Conservation (phyloP, 768 basidiomycete genomes). For the Psilocybe cubensis region DNA sequence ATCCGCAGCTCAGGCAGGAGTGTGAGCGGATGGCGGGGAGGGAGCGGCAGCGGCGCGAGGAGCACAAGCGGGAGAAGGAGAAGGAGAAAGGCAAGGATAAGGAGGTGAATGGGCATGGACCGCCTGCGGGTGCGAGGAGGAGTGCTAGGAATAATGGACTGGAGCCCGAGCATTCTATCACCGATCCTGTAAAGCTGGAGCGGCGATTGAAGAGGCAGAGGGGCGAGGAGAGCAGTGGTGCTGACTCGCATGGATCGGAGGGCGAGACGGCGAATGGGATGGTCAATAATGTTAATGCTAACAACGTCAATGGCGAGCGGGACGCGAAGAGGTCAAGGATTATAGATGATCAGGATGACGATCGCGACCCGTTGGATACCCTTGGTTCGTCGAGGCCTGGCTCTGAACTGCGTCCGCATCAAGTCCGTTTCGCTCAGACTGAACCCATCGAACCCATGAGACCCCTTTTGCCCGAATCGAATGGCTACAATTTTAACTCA, state of each 20-base stretch:
- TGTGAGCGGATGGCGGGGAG: conserved; percentile 86
- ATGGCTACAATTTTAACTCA: conserved; percentile 1
- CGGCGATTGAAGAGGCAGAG: conserved; percentile 75
- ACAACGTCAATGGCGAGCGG: conserved; percentile 35
- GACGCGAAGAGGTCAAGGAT: conserved; percentile 64
- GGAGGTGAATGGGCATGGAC: conserved; percentile 31
- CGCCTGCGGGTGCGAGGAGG: conserved; percentile 55
- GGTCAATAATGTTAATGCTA: conserved; percentile 16
- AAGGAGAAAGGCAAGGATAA: conserved; percentile 41
- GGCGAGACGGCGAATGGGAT: conserved; percentile 51
- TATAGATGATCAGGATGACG: conserved; percentile 46
- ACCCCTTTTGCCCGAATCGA: conserved; percentile 14
- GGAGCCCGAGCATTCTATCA: conserved; percentile 70
- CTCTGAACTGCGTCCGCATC: conserved; percentile 29
- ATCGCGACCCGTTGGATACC: conserved; percentile 53
- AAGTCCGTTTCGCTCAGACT: conserved; percentile 55
- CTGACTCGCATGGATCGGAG: conserved; percentile 56
- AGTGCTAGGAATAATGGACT: conserved; percentile 78
- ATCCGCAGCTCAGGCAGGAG: conserved; percentile 75
- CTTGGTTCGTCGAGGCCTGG: conserved; percentile 36
- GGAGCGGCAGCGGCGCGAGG: conserved; percentile 69
- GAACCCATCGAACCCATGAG: conserved; percentile 28
- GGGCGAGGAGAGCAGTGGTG: conserved; percentile 51
- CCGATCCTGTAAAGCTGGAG: conserved; percentile 77
- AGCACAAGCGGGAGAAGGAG: conserved; percentile 56